Base-by-base conservation (phyloP, 345 rosid genomes). In the Boechera divaricarpa region DNA sequence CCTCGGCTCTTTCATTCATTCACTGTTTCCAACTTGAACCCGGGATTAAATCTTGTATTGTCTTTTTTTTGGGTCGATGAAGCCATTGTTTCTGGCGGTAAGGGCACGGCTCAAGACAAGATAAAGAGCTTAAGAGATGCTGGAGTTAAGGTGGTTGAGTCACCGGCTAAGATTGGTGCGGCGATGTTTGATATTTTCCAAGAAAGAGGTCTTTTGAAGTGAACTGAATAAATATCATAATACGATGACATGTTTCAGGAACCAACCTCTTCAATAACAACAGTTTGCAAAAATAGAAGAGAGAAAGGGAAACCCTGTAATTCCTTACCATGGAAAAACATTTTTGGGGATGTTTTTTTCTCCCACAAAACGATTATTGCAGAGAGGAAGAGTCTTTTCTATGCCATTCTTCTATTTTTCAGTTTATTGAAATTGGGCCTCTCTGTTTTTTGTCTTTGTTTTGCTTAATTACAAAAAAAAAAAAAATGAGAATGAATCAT, bases 41-140 rank as follows among this genome's bases (percentile, higher is more conserved):
- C 4, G 18, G 1, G n/a, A 9, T 11, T 76, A 52, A 51, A 41
- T 53, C n/a, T 56, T 77, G 71, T 26, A 10, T 38, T 76, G 10
- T 16, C 15, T 4, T 68, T 13, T 4, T 6, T 47, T 53, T 16
- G 45, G 38, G 13, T 26, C n/a, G 24, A 38, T 79, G 84, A 87
- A 94, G 99, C 99, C 57, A 95, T 94, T 44, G 92, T 92, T 15
- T 92, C 98, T 0, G 98, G 98, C 0, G 99, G 98, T 45, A 94
- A 94, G 78, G 99, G 99, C 52, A 95, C 98, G 0, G 98, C 99
- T 12, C 96, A 95, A 81, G 97, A 88, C 82, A 95, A 95, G 82
- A 92, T 91, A 77, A 84, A 85, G 83, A 86, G 91, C 15, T 82
- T 92, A 45, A 79, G 82, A 83, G 99, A 89, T 83, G 98, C 94